Base-by-base conservation (phyloP, 352 stramenopile genomes). In the Globisporangium spinosum region DNA sequence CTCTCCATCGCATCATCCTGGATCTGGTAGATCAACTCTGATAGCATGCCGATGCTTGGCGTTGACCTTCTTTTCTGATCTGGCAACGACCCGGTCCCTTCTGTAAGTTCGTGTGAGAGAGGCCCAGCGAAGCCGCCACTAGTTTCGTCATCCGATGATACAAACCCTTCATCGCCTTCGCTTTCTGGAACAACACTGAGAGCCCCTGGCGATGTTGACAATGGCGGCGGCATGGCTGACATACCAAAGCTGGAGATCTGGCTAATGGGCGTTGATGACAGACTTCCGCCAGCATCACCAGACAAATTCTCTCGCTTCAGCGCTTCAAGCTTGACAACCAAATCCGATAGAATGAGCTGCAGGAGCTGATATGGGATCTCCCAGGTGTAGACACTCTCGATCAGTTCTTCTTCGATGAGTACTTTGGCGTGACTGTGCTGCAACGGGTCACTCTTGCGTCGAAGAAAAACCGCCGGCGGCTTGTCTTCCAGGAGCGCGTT, bases 351-450 rank as follows among this genome's bases (percentile, higher is more conserved):
- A 29, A 95, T 85, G 35, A 95, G 70, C 67, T 95, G 85, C 12
- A 95, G 68, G 20, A 95, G 68, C 72, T 95, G 87, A 62, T 92
- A 93, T 35, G 87, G 87, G 55, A 95, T 87, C 63, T 93, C 84
- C 85, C 85, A 95, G 49, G 87, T 95, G 65, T 89, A 95, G n/a
- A 93, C 85, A 63, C 87, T 95, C 67, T 95, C 87, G 27, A 95
- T 87, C 17, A 95, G 67, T 67, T 94, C 87, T 79, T 95, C 87
- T 76, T 95, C 87, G 1, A 93, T 80, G 25, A 95, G 72, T 47
- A 93, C 76, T 70, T 95, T 95, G 12, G 71, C 72, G 38, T 86
- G 77, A 1, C 61, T 65, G 25, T 68, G 65, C 71, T 84, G 79
- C 8, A 77, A 77, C n/a, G 71, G 64, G 29, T 76, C 69, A n/a